Evolutionary conservation across 2,329 filamentous ascomycete genomes (phyloP).

Genomic region (Pseudocercospora macadamiae): DNA sequence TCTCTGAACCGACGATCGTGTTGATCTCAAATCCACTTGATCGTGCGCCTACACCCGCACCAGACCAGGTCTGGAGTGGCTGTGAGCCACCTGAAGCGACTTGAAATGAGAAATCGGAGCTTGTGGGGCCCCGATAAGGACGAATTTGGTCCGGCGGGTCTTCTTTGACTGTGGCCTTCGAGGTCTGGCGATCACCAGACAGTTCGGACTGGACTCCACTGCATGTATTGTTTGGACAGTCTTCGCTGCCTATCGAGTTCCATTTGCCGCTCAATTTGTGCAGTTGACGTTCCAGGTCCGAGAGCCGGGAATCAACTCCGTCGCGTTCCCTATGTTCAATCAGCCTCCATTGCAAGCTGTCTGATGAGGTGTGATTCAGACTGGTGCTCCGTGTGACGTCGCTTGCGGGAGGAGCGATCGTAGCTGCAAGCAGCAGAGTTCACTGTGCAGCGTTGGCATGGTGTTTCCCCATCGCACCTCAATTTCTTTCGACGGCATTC

Average conservation of each 20-base stretch:
- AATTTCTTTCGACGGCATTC: slow-evolving; percentile 2
- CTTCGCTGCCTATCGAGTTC: not conserved
- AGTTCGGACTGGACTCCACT: not conserved
- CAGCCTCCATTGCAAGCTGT: not conserved
- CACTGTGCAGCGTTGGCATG: not conserved
- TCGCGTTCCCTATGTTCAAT: slow-evolving; percentile 1
- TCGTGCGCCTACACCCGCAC: not conserved
- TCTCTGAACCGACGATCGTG: not conserved
- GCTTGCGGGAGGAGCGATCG: slow-evolving; percentile 1
- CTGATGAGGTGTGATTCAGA: not conserved
- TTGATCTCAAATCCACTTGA: slow-evolving; percentile 3
- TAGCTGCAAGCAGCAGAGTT: not conserved
- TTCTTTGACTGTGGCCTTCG: not conserved
- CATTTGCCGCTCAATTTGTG: slow-evolving; percentile 2
- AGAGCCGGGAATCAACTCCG: slow-evolving; percentile 1
- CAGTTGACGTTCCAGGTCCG: slow-evolving; percentile 1
- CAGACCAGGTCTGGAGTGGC: not conserved
- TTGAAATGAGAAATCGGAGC: not conserved
- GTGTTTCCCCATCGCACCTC: not conserved
- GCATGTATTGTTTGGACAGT: not conserved
- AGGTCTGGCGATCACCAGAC: not conserved
- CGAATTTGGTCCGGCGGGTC: not conserved
- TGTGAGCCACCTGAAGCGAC: slow-evolving; percentile 4
- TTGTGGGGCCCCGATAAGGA: not conserved
- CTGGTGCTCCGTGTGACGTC: not conserved